Conservation (phyloP, 306 rosid species). For the Rosa rugosa region DNA sequence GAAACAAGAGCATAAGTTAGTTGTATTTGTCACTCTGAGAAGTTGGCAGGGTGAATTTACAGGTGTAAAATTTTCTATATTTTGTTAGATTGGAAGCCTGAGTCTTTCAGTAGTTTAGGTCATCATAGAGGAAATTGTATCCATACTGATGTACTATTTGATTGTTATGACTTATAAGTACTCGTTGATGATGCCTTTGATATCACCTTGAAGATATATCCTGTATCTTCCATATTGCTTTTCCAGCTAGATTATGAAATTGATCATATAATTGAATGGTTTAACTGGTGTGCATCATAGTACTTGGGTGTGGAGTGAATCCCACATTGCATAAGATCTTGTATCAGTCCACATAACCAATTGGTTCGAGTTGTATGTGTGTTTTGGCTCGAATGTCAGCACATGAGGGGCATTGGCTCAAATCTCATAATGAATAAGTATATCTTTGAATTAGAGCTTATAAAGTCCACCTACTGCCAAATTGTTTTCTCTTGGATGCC, state of each 20-base stretch:
- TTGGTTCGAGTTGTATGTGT: background rate
- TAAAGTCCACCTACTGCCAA: background rate
- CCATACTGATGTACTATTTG: background rate
- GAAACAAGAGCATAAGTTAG: background rate
- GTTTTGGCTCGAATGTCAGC: background rate
- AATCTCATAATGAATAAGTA: background rate
- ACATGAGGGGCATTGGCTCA: background rate
- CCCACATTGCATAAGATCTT: background rate
- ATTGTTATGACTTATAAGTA: background rate
- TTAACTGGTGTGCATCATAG: background rate
- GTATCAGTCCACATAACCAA: background rate
- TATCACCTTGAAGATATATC: background rate
- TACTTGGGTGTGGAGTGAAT: background rate
- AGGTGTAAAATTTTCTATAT: background rate
- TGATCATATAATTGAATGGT: background rate
- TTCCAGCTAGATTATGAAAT: background rate
- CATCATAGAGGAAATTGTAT: background rate
- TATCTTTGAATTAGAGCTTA: background rate
- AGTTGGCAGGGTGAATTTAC: background rate
- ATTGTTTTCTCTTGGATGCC: background rate
- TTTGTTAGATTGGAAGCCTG: background rate
- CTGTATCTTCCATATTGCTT: background rate
- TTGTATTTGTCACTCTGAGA: background rate
- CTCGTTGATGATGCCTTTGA: background rate
- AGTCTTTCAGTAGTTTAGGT: background rate